These are phyloP conservation scores for Pythium vanterpoolii DNA, from an alignment of 352 stramenopile species.

Conservation along the genomic window DNA sequence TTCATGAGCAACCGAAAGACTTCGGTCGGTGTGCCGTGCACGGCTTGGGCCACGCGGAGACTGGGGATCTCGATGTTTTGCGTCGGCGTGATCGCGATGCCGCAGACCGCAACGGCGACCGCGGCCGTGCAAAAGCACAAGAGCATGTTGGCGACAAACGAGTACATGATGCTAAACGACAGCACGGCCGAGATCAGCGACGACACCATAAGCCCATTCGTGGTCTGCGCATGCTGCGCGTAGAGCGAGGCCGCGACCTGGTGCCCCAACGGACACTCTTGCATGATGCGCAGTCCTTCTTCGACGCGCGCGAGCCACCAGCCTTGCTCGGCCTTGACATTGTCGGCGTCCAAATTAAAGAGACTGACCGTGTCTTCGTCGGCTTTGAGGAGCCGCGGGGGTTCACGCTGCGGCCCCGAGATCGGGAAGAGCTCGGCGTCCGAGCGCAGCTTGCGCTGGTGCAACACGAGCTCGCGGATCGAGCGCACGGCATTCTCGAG, in stretches of 20 bases:
- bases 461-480: constrained; percentile 62
- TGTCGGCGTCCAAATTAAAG: constrained; percentile 86
- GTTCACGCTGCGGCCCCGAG: constrained; percentile 44
- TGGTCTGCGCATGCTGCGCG: constrained; percentile 74
- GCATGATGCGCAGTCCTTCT: constrained; percentile 80
- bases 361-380: constrained; percentile 84
- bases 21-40: constrained; percentile 79
- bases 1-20: constrained; percentile 87
- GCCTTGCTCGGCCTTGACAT: constrained; percentile 75
- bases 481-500: constrained; percentile 79
- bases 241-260: constrained; percentile 77
- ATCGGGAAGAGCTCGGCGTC: constrained; percentile 73
- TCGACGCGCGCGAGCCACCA: constrained; percentile 85
- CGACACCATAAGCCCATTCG: constrained; percentile 71
- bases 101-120: constrained; percentile 62
- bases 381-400: constrained; percentile 63
- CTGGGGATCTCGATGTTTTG: constrained; percentile 78
- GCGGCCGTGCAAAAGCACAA: constrained; percentile 70
- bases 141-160: constrained; percentile 80
- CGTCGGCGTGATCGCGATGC: constrained; percentile 62
- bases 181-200: constrained; percentile 61
- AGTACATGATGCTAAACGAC: constrained; percentile 87
- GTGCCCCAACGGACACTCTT: constrained; percentile 79
- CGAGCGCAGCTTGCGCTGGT: constrained; percentile 73
- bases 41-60: constrained; percentile 80